Base-by-base conservation (phyloP, 768 basidiomycete genomes). In the Naganishia antarctica region DNA sequence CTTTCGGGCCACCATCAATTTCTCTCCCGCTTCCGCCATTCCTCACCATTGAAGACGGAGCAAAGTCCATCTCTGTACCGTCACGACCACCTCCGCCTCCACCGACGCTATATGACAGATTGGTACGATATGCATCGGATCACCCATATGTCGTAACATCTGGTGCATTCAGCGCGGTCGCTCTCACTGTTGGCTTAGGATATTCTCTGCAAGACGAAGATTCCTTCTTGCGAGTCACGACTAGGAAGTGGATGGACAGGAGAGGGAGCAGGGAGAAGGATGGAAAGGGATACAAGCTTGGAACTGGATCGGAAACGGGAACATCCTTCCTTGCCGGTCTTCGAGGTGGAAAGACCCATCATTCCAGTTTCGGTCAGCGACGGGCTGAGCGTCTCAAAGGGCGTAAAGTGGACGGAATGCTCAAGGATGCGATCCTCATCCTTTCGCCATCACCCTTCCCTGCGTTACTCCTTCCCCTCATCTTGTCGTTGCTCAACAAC, bases 11-110 rank as follows among this genome's bases (percentile, higher is more conserved):
- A 16, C 70, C 70, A 13, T 71, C 69, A 41, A 73, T 73, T 66
- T 73, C 71, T 13, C 69, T 74, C 34, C 74, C 75, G 8, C 71
- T 74, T 57, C 75, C 73, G 16, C 73, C 71, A n/a, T 75, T 75
- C 65, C 50, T 53, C 11, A 61, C 59, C 34, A 70, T 70, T 13
- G 45, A 61, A 31, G 47, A 43, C 11, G 28, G n/a, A 13, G 37
- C 46, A 2, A 26, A 13, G 18, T 12, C n/a, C 5, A 46, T 46
- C 12, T 32, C 73, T 26, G 44, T 63, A 13, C 71, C 73, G 11
- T 69, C 70, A 25, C 72, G 70, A 12, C 73, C 71, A 9, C 73
- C 74, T 29, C 70, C 73, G 7, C 71, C 43, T 6, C 60, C 34
- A 12, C 26, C 61, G 16, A 61, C 31, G 5, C 18, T 34, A 21